Evolutionary conservation across 257 asterid genomes (phyloP).

Genomic region (Solanum okadae): DNA sequence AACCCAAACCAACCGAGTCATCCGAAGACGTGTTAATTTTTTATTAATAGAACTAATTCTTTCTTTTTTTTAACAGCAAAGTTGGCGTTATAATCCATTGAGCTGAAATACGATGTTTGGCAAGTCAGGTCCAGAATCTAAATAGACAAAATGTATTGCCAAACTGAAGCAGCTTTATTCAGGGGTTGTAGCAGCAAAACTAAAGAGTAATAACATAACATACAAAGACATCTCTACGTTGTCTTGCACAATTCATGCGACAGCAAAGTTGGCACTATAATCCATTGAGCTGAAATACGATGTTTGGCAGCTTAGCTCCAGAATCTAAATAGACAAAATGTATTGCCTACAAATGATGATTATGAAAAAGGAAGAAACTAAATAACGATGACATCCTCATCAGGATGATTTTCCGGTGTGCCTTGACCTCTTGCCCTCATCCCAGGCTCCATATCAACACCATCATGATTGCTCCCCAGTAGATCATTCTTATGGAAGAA

Average conservation of each 20-base stretch:
- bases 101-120: no score
- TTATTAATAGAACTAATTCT: no score
- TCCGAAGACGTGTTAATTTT: no score
- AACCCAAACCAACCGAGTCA: no score
- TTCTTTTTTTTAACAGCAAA: no score
- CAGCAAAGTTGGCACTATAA: neutral
- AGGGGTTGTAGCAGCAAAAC: neutral
- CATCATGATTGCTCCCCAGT: neutral
- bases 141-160: no score
- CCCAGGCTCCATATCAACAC: conserved; percentile 20
- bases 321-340: neutral
- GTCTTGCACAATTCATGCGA: neutral
- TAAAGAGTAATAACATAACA: neutral
- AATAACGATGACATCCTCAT: conserved; percentile 21
- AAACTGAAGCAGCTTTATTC: neutral
- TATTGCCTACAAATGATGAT: neutral
- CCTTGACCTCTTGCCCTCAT: conserved; percentile 22
- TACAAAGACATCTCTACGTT: neutral
- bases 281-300: neutral
- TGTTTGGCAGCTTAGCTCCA: neutral
- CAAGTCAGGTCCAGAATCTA: no score
- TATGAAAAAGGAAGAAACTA: neutral
- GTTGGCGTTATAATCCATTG: no score
- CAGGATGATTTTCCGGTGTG: conserved; percentile 9
- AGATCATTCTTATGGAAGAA: neutral